Evolutionary conservation across 75 land plant genomes (phyloP), one percentile per base, ranked within the genome.

Genomic region (Gnetum montanum): DNA sequence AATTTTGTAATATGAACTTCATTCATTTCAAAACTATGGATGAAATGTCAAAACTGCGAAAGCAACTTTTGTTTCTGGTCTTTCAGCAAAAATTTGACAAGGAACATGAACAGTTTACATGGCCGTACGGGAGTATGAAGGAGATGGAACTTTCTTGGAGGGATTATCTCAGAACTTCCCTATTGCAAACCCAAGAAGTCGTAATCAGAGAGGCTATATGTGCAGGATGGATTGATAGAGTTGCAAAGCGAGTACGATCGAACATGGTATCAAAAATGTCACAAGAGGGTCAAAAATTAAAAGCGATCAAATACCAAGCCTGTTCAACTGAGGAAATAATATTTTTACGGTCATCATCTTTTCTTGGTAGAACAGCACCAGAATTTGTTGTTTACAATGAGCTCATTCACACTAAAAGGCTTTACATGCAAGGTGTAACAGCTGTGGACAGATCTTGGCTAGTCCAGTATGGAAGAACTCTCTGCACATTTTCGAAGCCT

Each of bases 221-320:
- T 73, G 88, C 99, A 60, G 99, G 99, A 7, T 95, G 99, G 99
- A 80, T 85, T 16, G 99, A 95, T 52, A 80, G 96, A 60, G 73
- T 95, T 44, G 88, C 99, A 16, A 79, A 59, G 54, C 86, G 85
- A 12, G 58, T 73, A 20, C 71, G 70, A 30, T 31, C 60, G 3
- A 46, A 54, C 15, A 75, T 68, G 40, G 54, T 48, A 29, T 43
- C 37, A 43, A 28, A 57, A 26, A 11, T n/a, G 13, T 61, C 60
- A 26, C 52, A 61, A 7, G 79, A 67, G 11, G 76, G 34, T 6
- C 67, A 71, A 23, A 43, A 56, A 54, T 74, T 27, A 8, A 74
- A 52, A 46, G 69, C 67, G 11, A 71, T 59, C 20, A 49, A 72
- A 26, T 89, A 94, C 60, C 86, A 83, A 64, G 78, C 86, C 11